These are phyloP conservation scores for Porcisia hertigi DNA, from an alignment of 208 protist species.

Conservation along the genomic window DNA sequence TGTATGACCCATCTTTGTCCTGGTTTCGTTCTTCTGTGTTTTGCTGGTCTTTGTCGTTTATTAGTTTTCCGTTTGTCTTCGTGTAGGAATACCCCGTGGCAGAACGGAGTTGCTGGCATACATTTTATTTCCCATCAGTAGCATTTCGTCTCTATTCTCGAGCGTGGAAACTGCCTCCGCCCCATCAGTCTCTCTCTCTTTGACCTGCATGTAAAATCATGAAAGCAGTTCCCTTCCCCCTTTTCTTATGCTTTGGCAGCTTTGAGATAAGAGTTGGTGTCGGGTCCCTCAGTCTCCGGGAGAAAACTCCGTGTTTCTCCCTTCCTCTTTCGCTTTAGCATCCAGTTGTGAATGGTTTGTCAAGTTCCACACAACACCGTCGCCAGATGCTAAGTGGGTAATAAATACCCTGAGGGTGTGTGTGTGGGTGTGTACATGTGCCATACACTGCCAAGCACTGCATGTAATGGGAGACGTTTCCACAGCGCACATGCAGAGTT, in stretches of 20 bases:
- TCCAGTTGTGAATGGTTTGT: slow-evolving; percentile 16
- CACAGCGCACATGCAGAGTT: neutral
- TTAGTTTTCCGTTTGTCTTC: slow-evolving; percentile 12
- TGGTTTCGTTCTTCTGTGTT: slow-evolving; percentile 4
- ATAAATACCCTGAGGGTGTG: neutral
- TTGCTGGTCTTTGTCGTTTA: too few relatives aligned
- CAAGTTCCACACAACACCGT: slow-evolving; percentile 14
- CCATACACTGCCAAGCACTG: neutral
- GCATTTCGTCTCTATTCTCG: slow-evolving; percentile 21
- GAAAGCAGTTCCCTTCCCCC: neutral
- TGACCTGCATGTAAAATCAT: neutral
- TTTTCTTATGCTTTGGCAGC: slow-evolving; percentile 9
- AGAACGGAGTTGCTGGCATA: neutral
- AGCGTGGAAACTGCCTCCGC: neutral
- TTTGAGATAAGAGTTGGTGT: neutral
- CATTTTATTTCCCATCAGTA: slow-evolving; percentile 16
- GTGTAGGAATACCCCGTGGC: slow-evolving; percentile 14
- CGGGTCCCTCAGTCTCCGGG: neutral
- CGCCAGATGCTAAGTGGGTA: neutral
- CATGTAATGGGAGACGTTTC: neutral
- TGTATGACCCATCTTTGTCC: slow-evolving; percentile 5
- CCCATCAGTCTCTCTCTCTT: slow-evolving; percentile 2
- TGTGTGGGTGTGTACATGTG: neutral
- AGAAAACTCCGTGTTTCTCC: neutral
- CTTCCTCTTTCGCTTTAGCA: slow-evolving; percentile 11